A percentile compares a stretch with the other conserved stretches of the same genome.
Conservation (phyloP, 2,329 filamentous ascomycete genomes). For the Fonsecaea monophora region DNA sequence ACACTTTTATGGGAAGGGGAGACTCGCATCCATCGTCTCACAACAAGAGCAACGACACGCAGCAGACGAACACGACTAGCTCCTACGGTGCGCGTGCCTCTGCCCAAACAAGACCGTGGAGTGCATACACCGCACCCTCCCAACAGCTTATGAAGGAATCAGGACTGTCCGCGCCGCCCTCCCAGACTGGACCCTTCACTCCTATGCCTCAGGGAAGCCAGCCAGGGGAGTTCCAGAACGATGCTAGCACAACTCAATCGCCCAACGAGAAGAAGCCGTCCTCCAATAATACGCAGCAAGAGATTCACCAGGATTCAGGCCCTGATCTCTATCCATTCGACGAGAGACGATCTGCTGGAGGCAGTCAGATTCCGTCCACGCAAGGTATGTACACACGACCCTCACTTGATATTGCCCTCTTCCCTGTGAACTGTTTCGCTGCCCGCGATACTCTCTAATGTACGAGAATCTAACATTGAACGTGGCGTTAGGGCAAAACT, state of each 20-base stretch:
- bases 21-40: conserved; percentile 59
- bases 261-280: conserved; percentile 84
- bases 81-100: conserved; percentile 56
- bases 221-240: conserved; percentile 73
- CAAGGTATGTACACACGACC: conserved; percentile 57
- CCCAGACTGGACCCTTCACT: conserved; percentile 61
- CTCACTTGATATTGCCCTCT: background rate
- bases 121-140: conserved; percentile 55
- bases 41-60: conserved; percentile 47
- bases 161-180: conserved; percentile 53
- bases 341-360: conserved; percentile 58
- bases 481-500: conserved; percentile 40
- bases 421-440: background rate
- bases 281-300: conserved; percentile 60
- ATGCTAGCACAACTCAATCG: conserved; percentile 85
- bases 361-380: conserved; percentile 69
- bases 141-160: conserved; percentile 54
- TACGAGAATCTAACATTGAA: background rate
- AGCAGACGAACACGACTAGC: conserved; percentile 56
- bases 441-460: background rate
- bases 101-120: conserved; percentile 55
- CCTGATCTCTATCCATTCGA: conserved; percentile 61
- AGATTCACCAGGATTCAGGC: conserved; percentile 71
- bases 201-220: conserved; percentile 65
- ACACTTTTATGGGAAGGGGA: conserved; percentile 68